Conservation (phyloP, 345 rosid genomes). For the Adansonia digitata region DNA sequence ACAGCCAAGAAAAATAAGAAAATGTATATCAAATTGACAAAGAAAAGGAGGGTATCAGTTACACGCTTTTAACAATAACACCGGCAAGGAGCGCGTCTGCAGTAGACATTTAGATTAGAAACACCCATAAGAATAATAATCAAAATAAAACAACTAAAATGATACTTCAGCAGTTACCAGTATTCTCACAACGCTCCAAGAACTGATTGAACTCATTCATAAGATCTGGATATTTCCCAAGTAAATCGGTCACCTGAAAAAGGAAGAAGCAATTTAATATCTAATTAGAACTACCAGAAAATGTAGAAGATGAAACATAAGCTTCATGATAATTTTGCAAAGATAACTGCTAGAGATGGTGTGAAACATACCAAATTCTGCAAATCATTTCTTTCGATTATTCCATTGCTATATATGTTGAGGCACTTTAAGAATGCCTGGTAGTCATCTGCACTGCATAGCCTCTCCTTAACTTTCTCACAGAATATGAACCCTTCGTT, state of each 20-base stretch:
- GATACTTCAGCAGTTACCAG: slow-evolving; percentile 45
- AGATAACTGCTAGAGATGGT: slow-evolving; percentile 14
- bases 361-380: slow-evolving; percentile 63
- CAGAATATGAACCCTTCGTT: slow-evolving; percentile 78
- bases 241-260: slow-evolving; percentile 79
- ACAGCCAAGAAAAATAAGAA: slow-evolving; percentile 15
- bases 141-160: slow-evolving; percentile 17
- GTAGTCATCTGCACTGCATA: slow-evolving; percentile 83
- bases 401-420: slow-evolving; percentile 80
- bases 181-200: slow-evolving; percentile 84
- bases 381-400: slow-evolving; percentile 70
- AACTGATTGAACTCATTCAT: slow-evolving; percentile 91
- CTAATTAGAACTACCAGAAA: background rate
- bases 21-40: background rate
- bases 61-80: slow-evolving; percentile 90
- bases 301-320: background rate
- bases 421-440: slow-evolving; percentile 95
- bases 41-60: slow-evolving; percentile 5
- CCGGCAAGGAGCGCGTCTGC: slow-evolving; percentile 96
- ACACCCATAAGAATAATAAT: slow-evolving; percentile 15
- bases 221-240: slow-evolving; percentile 83
- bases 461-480: slow-evolving; percentile 91
- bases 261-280: background rate
- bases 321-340: background rate
- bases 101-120: slow-evolving; percentile 29